Percentiles rank a stretch among this genome's conserved stretches.
Conservation (phyloP, 306 rosid species). For the Vachellia collinsii region DNA sequence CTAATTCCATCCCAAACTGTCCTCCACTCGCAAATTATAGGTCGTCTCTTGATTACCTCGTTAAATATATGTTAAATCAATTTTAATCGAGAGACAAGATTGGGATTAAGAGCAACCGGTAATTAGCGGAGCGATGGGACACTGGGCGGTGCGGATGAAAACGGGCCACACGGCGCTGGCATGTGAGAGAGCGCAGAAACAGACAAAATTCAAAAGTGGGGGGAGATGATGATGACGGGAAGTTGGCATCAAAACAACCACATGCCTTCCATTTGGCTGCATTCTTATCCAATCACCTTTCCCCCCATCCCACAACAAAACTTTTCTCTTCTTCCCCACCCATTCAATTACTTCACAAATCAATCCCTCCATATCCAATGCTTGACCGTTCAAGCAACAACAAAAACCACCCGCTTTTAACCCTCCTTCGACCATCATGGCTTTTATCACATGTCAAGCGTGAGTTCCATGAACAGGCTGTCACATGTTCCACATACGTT, state of each 20-base stretch:
- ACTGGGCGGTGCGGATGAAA: conserved; percentile 69
- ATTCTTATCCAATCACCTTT: conserved; percentile 42
- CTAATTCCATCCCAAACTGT: too few species aligned
- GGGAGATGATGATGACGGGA: conserved; percentile 38
- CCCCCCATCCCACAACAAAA: conserved; percentile 4
- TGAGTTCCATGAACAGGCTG: too few species aligned
- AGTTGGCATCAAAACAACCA: conserved; percentile 65
- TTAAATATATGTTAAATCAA: too few species aligned
- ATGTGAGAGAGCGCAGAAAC: conserved; percentile 29
- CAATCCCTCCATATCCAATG: background rate
- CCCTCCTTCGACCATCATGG: too few species aligned
- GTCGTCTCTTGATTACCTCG: too few species aligned
- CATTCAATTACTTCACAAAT: background rate
- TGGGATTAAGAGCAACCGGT: too few species aligned
- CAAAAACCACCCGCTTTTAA: too few species aligned
- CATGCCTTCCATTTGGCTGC: conserved; percentile 56
- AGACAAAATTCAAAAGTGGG: conserved; percentile 38
- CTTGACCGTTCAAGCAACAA: background rate
- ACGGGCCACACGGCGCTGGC: conserved; percentile 53
- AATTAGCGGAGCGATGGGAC: too few species aligned
- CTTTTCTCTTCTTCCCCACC: background rate
- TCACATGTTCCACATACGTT: too few species aligned
- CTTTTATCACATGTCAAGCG: too few species aligned
- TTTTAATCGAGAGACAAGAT: too few species aligned
- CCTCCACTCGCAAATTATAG: too few species aligned